These are phyloP conservation scores for Jacaranda mimosifolia DNA, from an alignment of 257 asterid genomes.

Conservation along the genomic window DNA sequence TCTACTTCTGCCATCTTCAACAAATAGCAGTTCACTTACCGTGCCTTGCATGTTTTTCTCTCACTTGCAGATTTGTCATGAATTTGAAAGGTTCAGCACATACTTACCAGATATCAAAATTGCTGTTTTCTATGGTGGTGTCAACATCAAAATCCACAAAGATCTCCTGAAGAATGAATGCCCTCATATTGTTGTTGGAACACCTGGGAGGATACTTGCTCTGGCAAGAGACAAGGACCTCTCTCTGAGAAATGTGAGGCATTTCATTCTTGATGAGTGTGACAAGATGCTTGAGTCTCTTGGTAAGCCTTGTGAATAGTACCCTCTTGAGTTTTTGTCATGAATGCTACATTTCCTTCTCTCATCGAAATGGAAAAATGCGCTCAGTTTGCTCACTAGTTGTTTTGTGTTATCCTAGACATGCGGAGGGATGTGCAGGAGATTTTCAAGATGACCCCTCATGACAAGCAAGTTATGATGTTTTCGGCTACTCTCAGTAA, in stretches of 20 bases:
- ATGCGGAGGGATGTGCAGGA: conserved; percentile 96
- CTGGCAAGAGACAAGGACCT: conserved; percentile 67
- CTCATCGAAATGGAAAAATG: background rate
- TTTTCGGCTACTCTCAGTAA: conserved; percentile 96
- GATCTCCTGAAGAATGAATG: conserved; percentile 70
- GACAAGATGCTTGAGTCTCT: conserved; percentile 78
- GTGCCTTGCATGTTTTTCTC: background rate
- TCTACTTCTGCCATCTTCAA: background rate
- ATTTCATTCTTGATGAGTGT: conserved; percentile 68
- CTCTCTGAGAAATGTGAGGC: conserved; percentile 64
- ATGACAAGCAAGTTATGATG: conserved; percentile 98
- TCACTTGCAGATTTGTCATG: conserved; percentile 60
- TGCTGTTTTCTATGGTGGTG: conserved; percentile 69
- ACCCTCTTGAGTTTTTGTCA: background rate
- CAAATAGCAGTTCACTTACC: conserved; percentile 4
- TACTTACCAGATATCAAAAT: conserved; percentile 60
- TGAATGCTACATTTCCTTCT: conserved; percentile 2
- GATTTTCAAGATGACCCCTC: conserved; percentile 94
- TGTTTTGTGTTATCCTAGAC: conserved; percentile 49
- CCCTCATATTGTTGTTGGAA: conserved; percentile 73
- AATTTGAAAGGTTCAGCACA: conserved; percentile 65
- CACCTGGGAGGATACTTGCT: conserved; percentile 68
- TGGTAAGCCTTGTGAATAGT: conserved; percentile 44
- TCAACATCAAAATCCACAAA: conserved; percentile 58
- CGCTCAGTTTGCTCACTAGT: conserved; percentile 12